These are phyloP conservation scores for Pichia pseudocactophila DNA, from an alignment of 805 yeast genomes.

Conservation along the genomic window DNA sequence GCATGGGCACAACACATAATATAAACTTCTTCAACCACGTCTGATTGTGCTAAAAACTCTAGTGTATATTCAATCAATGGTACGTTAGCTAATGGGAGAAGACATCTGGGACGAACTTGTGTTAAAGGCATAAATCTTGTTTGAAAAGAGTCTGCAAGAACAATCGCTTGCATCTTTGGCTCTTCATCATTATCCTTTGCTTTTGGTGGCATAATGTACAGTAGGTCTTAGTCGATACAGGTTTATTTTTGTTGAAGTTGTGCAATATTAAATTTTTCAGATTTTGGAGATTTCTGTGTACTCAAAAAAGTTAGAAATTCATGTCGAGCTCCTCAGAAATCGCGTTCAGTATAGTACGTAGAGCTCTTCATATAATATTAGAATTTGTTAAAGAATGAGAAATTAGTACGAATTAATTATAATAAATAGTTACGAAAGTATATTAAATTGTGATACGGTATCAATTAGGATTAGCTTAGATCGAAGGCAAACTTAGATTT, in stretches of 20 bases:
- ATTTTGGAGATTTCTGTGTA: no score
- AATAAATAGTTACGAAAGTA: neutral
- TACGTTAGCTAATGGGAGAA: constrained; percentile 84
- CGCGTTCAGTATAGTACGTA: no score
- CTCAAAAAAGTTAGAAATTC: no score
- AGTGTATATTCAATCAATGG: constrained; percentile 92
- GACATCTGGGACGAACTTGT: constrained; percentile 76
- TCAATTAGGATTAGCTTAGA: constrained; percentile 4
- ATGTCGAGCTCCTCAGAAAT: no score
- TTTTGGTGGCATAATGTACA: constrained; percentile 21
- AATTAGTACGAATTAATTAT: neutral
- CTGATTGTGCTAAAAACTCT: constrained; percentile 82
- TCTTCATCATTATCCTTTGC: constrained; percentile 38
- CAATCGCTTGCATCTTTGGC: constrained; percentile 83
- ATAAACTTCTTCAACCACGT: constrained; percentile 79
- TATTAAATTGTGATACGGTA: no score
- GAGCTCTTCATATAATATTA: no score
- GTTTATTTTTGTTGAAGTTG: no score
- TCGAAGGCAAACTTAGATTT: constrained; percentile 47
- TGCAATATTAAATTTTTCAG: no score
- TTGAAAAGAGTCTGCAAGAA: constrained; percentile 87
- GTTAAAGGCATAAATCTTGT: constrained; percentile 91
- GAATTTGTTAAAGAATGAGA: no score
- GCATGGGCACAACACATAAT: constrained; percentile 88
- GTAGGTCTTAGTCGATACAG: no score